phyloP scores from a whole-genome alignment of 1,139 yeast genomes.

The Diutina siamensis region DNA sequence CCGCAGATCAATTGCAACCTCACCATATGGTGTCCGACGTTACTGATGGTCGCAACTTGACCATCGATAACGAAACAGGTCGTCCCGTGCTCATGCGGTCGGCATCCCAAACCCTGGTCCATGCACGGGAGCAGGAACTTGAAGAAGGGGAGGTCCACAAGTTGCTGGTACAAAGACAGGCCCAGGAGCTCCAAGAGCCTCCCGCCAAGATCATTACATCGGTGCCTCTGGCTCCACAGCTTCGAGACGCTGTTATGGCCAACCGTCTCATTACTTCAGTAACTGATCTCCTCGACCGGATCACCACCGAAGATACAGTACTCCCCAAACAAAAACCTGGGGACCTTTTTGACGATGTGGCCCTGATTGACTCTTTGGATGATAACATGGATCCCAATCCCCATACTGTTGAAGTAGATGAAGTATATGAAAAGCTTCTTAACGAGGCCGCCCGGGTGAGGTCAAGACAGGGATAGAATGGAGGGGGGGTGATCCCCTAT shows the following conservation, averaged over 20 bases:
- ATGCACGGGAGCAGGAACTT: constrained; percentile 66
- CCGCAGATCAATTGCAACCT: constrained; percentile 28
- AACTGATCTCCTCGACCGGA: constrained; percentile 55
- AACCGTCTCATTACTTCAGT: constrained; percentile 73
- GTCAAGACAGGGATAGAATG: not conserved
- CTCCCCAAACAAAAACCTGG: not conserved
- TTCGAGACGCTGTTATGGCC: constrained; percentile 64
- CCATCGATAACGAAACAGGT: constrained; percentile 62
- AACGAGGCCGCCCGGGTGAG: constrained; percentile 58
- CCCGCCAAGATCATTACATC: constrained; percentile 23
- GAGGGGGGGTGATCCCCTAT: too few species aligned
- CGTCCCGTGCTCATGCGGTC: constrained; percentile 56
- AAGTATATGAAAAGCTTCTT: constrained; percentile 57
- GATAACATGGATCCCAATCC: constrained; percentile 8
- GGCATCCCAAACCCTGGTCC: constrained; percentile 52
- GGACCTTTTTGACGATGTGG: constrained; percentile 18
- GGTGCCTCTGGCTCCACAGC: constrained; percentile 65
- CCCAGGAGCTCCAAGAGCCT: constrained; percentile 11
- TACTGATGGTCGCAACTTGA: constrained; percentile 39
- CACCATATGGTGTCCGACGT: constrained; percentile 60
- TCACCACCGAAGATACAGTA: constrained; percentile 27
- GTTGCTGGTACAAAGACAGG: constrained; percentile 68
- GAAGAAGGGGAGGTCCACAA: constrained; percentile 91
- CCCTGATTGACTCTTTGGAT: constrained; percentile 20
- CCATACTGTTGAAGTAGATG: constrained; percentile 35